A percentile compares a stretch with the other conserved stretches of the same genome.
Conservation (phyloP, 306 rosid species). For the Luffa aegyptiaca region DNA sequence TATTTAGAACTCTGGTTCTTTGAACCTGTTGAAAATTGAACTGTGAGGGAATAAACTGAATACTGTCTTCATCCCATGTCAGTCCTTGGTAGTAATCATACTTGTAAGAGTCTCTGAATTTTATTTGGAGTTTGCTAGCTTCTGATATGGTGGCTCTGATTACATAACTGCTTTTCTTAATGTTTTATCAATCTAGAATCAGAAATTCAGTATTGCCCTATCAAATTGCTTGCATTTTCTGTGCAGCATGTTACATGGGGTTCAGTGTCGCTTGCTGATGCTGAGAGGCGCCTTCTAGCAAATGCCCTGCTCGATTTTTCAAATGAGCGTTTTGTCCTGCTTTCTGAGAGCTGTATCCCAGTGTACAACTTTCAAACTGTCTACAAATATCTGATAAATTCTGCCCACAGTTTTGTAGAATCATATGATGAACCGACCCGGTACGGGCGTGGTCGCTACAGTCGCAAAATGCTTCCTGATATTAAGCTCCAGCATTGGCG, state of each 20-base stretch:
- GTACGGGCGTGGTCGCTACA: constrained; percentile 84
- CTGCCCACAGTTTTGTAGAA: constrained; percentile 63
- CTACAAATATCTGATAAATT: constrained; percentile 53
- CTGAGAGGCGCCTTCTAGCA: constrained; percentile 88
- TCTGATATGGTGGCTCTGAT: neutral
- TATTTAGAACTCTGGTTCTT: neutral
- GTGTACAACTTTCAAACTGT: constrained; percentile 69
- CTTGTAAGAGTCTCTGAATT: neutral
- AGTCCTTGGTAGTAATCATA: neutral
- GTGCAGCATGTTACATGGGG: constrained; percentile 81
- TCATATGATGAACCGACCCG: constrained; percentile 84
- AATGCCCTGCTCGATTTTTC: constrained; percentile 82
- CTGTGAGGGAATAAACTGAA: neutral
- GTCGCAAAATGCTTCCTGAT: constrained; percentile 70
- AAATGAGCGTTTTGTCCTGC: constrained; percentile 80
- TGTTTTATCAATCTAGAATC: neutral
- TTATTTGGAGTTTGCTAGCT: neutral
- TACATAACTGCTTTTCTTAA: neutral
- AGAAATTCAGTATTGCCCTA: neutral
- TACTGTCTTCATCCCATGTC: neutral
- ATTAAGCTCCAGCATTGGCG: constrained; percentile 75
- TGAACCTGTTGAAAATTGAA: neutral
- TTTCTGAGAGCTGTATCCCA: constrained; percentile 95
- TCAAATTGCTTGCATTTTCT: neutral
- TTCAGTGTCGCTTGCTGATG: constrained; percentile 57